Conservation (phyloP, 1,139 yeast species). For the Pneumocystis canis region DNA sequence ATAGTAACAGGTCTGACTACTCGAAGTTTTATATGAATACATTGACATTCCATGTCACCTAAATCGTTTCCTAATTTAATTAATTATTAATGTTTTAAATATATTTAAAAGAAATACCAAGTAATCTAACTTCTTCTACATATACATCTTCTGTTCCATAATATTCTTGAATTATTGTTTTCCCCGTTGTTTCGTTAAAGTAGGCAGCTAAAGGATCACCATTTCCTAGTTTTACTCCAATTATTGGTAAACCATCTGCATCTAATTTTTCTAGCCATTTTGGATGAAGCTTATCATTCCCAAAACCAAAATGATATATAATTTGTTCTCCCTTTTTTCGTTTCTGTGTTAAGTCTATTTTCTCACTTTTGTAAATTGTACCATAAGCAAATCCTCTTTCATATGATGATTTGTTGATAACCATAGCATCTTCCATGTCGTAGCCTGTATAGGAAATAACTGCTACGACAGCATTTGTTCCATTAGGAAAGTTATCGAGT, state of each 20-base stretch:
- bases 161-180: slow-evolving; percentile 81
- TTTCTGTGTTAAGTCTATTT: slow-evolving; percentile 61
- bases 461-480: slow-evolving; percentile 96
- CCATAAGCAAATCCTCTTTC: slow-evolving; percentile 98
- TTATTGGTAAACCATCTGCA: slow-evolving; percentile 80
- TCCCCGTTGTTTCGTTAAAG: slow-evolving; percentile 80
- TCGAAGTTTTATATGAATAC: slow-evolving; percentile 76
- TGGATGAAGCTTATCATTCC: slow-evolving; percentile 82
- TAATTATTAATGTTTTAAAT: neutral
- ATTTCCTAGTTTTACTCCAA: slow-evolving; percentile 78
- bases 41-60: slow-evolving; percentile 61
- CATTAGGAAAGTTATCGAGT: slow-evolving; percentile 96
- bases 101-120: slow-evolving; percentile 20
- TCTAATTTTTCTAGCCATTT: slow-evolving; percentile 75
- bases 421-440: slow-evolving; percentile 99
- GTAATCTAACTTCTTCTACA: slow-evolving; percentile 83
- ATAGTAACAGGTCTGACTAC: slow-evolving; percentile 83
- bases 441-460: slow-evolving; percentile 97
- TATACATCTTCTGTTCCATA: slow-evolving; percentile 91
- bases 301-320: slow-evolving; percentile 89
- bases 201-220: slow-evolving; percentile 94
- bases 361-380: slow-evolving; percentile 87
- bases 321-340: slow-evolving; percentile 90
- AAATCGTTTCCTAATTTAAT: slow-evolving; percentile 48
- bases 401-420: slow-evolving; percentile 87